Evolutionary conservation across 2,329 filamentous ascomycete species (phyloP).

Genomic region (Daldinia sp.): DNA sequence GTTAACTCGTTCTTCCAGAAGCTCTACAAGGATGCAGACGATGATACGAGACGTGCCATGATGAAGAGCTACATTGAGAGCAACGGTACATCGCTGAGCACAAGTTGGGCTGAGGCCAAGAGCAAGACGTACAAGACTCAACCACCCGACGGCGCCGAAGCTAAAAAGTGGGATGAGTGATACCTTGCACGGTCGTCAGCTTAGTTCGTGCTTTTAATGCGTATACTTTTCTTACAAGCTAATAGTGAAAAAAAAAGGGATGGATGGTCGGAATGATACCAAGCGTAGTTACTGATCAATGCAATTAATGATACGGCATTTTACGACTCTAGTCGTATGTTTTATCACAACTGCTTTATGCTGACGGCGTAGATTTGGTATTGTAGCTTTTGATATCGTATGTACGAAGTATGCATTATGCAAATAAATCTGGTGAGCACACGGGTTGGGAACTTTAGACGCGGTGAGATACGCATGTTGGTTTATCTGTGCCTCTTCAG

Average conservation of each 20-base stretch:
- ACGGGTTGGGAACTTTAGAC: slow-evolving; percentile 3
- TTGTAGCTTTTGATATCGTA: not conserved
- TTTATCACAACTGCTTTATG: not conserved
- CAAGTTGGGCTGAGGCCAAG: slow-evolving; percentile 88
- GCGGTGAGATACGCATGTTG: slow-evolving; percentile 3
- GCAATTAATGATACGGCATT: slow-evolving; percentile 19
- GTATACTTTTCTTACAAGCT: slow-evolving; percentile 9
- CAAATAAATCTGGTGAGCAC: not conserved
- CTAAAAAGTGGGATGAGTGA: slow-evolving; percentile 72
- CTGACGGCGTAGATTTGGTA: no score
- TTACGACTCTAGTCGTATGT: slow-evolving; percentile 15
- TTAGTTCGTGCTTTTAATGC: slow-evolving; percentile 2
- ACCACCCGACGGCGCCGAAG: slow-evolving; percentile 82
- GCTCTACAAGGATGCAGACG: slow-evolving; percentile 80
- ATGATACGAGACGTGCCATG: slow-evolving; percentile 91
- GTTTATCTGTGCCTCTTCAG: slow-evolving; percentile 9
- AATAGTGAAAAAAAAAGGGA: slow-evolving; percentile 19
- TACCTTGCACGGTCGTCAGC: not conserved
- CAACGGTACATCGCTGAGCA: slow-evolving; percentile 91
- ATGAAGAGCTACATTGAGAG: slow-evolving; percentile 97
- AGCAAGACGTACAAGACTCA: slow-evolving; percentile 76
- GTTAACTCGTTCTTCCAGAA: slow-evolving; percentile 91
- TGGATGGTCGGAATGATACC: slow-evolving; percentile 36
- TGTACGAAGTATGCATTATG: not conserved
- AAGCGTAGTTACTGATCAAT: slow-evolving; percentile 16